Conservation (phyloP, 2,329 filamentous ascomycete genomes). For the Pseudogymnoascus destructans region DNA sequence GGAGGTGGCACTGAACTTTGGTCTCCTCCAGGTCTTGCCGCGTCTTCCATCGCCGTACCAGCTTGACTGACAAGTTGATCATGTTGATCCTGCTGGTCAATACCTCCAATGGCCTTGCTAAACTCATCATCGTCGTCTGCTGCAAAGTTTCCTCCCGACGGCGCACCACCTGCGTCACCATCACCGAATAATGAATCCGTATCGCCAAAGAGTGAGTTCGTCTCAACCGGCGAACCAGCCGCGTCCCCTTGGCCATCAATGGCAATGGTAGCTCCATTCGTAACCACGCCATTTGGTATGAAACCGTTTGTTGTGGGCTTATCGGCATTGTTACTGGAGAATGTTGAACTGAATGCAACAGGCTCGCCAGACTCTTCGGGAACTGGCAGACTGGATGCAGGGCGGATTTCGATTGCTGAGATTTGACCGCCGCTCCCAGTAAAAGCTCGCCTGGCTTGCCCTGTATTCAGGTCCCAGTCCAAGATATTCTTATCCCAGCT, state of each 20-base stretch:
- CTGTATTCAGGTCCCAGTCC: conserved; percentile 91
- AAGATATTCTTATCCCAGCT: conserved; percentile 93
- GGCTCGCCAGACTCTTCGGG: conserved; percentile 54
- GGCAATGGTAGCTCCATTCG: conserved; percentile 28
- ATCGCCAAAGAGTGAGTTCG: conserved; percentile 64
- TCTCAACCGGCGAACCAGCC: conserved; percentile 45
- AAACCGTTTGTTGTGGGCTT: conserved; percentile 44
- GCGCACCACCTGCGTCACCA: conserved; percentile 42
- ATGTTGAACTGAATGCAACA: conserved; percentile 48
- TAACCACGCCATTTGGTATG: conserved; percentile 28
- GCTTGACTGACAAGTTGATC: conserved; percentile 3
- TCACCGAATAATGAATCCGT: conserved; percentile 84
- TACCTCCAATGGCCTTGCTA: conserved; percentile 51
- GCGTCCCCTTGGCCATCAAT: conserved; percentile 41
- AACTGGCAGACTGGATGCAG: conserved; percentile 60
- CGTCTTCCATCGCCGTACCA: conserved; percentile 16
- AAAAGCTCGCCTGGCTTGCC: conserved; percentile 61
- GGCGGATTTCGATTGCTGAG: conserved; percentile 74
- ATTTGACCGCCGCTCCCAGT: conserved; percentile 71
- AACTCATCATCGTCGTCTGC: conserved; percentile 81
- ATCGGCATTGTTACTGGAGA: conserved; percentile 58
- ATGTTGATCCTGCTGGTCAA: conserved; percentile 21
- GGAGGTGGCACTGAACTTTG: conserved; percentile 9
- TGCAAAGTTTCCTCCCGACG: conserved; percentile 48
- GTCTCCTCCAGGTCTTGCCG: conserved; percentile 9